Percentiles rank a stretch among this genome's conserved stretches.
These are phyloP conservation scores for Insectozyma bohioensis DNA, from an alignment of 1,139 yeast species.

Conservation along the genomic window DNA sequence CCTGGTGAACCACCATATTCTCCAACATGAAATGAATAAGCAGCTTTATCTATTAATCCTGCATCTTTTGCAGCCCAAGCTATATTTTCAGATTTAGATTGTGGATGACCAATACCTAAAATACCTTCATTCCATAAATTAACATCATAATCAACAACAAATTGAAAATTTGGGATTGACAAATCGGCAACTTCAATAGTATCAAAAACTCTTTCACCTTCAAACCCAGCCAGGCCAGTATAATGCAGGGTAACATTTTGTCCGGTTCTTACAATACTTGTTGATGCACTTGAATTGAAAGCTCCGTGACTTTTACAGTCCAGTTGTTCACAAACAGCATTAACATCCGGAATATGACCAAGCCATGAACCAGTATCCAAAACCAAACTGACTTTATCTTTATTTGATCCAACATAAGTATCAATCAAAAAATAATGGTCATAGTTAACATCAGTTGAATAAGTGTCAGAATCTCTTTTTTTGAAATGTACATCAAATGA, in stretches of 20 bases:
- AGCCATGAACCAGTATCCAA: constrained; percentile 6
- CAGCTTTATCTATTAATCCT: constrained; percentile 6
- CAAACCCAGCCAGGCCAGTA: neutral
- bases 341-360: constrained; percentile 2
- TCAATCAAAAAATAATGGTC: neutral
- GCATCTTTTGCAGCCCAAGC: constrained; percentile 4
- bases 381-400: constrained; percentile 1
- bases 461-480: too few relatives aligned
- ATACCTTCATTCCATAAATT: too few relatives aligned
- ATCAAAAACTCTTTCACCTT: constrained; percentile 2
- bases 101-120: neutral
- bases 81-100: neutral
- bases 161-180: neutral
- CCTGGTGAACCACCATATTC: neutral
- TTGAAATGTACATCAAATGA: too few relatives aligned
- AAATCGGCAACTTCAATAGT: constrained; percentile 1
- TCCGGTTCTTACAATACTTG: neutral
- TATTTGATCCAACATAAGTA: constrained; percentile 4
- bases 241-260: neutral
- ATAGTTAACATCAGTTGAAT: too few relatives aligned
- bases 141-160: neutral
- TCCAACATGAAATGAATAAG: constrained; percentile 4
- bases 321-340: neutral
- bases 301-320: neutral
- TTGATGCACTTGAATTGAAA: constrained; percentile 1